Evolutionary conservation across 2,329 filamentous ascomycete genomes (phyloP), one percentile per base, ranked within the genome.

Genomic region (Fusarium xylarioides): DNA sequence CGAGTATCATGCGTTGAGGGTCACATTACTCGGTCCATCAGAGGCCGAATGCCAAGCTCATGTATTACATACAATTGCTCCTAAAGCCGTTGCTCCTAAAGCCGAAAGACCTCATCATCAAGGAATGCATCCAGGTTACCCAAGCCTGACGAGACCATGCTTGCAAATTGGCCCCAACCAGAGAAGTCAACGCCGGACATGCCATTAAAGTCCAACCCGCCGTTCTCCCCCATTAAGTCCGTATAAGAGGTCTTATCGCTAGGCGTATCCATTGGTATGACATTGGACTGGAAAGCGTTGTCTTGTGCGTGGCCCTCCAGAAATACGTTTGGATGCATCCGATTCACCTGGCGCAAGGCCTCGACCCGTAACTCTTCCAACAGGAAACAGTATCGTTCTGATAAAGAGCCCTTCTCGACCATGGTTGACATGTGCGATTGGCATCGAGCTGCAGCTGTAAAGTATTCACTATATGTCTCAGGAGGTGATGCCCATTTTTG

Each of bases 71-170:
- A 28, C 26, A 28, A 28, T 28, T 28, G 26, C 26, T 28, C 14
- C 28, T 55, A 75, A 7, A 75, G n/a, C 12, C 46, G 57, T 28
- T 28, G 26, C 26, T 28, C 14, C 28, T 55, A 75, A 7, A 75
- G n/a, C 12, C 46, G 57, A 21, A 76, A 76, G 1, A 66, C 55
- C 7, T 75, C 75, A n/a, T 76, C 75, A 44, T 67, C 58, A 9
- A 77, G 42, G 38, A 78, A 78, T 1, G 65, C 38, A 58, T 78
- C 76, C 4, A 78, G 57, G 21, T 78, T 78, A 2, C 76, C 76
- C 19, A 78, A 12, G 1, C 76, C 76, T 1, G 76, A 77, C 1
- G 76, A 77, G 2, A 78, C 63, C 76, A 78, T 78, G 0, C 74
- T 74, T 3, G 76, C 76, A 32, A 78, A 78, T 21, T 78, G 72